Evolutionary conservation across 2,329 filamentous ascomycete species (phyloP), one percentile per base, ranked within the genome.

Genomic region (Beauveria caledonica): DNA sequence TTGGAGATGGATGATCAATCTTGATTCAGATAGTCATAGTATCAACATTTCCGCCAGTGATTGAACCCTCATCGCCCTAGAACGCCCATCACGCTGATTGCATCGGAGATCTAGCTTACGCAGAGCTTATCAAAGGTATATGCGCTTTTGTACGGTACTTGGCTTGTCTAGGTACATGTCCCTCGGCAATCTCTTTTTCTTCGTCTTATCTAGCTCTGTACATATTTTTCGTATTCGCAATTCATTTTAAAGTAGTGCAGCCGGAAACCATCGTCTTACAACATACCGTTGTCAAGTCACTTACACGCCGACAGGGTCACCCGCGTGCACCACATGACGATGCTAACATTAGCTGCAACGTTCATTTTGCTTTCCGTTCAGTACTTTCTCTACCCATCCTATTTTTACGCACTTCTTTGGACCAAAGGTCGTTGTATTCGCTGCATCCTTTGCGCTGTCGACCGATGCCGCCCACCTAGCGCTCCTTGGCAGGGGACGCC

Each of bases 401-500:
- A 45, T 4, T 7, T 36, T 5, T 29, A 33, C 25, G 8, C 33
- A 36, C 13, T 36, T 36, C 11, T 36, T 11, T 36, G 11, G 11
- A 7, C 7, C n/a, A 19, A n/a, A 39, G 15, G 9, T 10, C 21
- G n/a, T 21, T 25, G 15, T 51, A 15, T 36, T 21, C 29, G 5
- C 36, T 33, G 9, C 33, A 21, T 13, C 15, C n/a, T 13, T 42
- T 3, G 6, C 36, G 11, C 3, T 23, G 15, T 58, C 45, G 55
- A 36, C 55, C 55, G 23, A 45, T 1, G 55, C 55, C 55, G 55
- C 27, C 55, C 55, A 58, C 55, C 33, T 49, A 58, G 33, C 45
- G 45, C 44, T 42, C 17, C 55, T 58, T 58, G 45, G 55, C 55
- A 58, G 45, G 45, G 55, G 55, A 58, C 44, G 42, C 44, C 54